phyloP scores from a whole-genome alignment of 768 basidiomycete genomes.

The Hypsizygus marmoreus region DNA sequence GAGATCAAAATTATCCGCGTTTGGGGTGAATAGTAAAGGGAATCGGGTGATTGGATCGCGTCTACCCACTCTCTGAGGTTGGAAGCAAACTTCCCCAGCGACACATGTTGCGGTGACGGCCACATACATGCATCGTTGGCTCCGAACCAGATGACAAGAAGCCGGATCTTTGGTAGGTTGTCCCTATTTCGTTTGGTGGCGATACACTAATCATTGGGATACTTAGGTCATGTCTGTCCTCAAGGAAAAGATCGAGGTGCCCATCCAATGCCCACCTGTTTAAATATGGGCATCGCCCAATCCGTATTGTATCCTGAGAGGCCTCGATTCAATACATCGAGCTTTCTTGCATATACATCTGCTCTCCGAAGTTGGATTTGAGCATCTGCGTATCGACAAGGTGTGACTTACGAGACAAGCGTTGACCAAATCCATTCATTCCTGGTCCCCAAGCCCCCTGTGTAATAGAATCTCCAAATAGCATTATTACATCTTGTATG shows the following conservation, averaged over 20 bases:
- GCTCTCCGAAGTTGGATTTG: slow-evolving; percentile 1
- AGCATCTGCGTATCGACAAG: not conserved
- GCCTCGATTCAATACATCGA: slow-evolving; percentile 89
- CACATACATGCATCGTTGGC: slow-evolving; percentile 81
- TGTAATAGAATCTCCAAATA: slow-evolving; percentile 84
- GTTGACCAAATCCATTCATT: slow-evolving; percentile 62
- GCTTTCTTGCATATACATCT: slow-evolving; percentile 79
- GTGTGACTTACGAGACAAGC: slow-evolving; percentile 57
- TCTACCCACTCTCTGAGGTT: slow-evolving; percentile 68
- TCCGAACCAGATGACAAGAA: slow-evolving; percentile 90
- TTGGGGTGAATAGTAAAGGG: slow-evolving; percentile 64
- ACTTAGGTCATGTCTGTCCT: not conserved
- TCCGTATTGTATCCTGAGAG: slow-evolving; percentile 84
- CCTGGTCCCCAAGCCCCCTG: slow-evolving; percentile 60
- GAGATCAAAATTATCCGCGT: slow-evolving; percentile 82
- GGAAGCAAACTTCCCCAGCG: slow-evolving; percentile 58
- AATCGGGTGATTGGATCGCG: slow-evolving; percentile 61
- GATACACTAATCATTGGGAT: slow-evolving; percentile 47
- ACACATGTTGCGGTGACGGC: slow-evolving; percentile 74
- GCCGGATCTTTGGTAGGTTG: slow-evolving; percentile 58
- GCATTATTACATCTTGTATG: slow-evolving; percentile 67
- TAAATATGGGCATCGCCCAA: slow-evolving; percentile 80
- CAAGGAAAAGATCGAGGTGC: not conserved
- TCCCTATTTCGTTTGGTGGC: slow-evolving; percentile 49
- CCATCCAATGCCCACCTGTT: slow-evolving; percentile 61